Evolutionary conservation across 805 yeast genomes (phyloP).

Genomic region (Kodamaea hsintzibuensis): DNA sequence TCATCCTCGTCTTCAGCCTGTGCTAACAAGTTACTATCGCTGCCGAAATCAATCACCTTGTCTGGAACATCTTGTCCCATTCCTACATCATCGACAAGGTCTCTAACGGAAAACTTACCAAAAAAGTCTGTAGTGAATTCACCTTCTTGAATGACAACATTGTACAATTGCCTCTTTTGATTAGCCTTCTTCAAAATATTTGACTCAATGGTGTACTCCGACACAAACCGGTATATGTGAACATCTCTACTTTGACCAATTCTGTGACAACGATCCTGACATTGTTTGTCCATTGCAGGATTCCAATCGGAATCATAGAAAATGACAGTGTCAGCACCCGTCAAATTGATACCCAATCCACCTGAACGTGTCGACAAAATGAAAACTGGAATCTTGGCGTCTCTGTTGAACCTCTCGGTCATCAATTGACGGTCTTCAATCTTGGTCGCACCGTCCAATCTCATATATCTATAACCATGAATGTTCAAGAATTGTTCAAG

Average conservation of each 20-base stretch:
- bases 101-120: conserved; percentile 81
- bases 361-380: conserved; percentile 96
- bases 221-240: conserved; percentile 92
- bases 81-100: conserved; percentile 68
- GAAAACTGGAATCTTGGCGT: conserved; percentile 82
- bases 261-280: conserved; percentile 98
- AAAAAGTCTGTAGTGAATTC: conserved; percentile 97
- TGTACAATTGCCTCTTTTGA: conserved; percentile 90
- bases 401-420: conserved; percentile 91
- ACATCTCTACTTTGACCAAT: conserved; percentile 98
- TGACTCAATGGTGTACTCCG: conserved; percentile 94
- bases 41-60: conserved; percentile 36
- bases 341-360: conserved; percentile 94
- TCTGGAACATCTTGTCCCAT: conserved; percentile 41
- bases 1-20: conserved; percentile 96
- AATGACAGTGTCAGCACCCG: conserved; percentile 98
- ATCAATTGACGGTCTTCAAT: conserved; percentile 94
- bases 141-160: conserved; percentile 95
- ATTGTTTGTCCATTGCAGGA: conserved; percentile 99
- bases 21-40: conserved; percentile 57
- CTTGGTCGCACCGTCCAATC: conserved; percentile 96
- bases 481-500: conserved; percentile 90
- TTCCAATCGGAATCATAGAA: conserved; percentile 99
- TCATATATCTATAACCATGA: conserved; percentile 91
- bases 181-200: conserved; percentile 92